Evolutionary conservation across 257 asterid species (phyloP), one percentile per base, ranked within the genome.

Genomic region (Salvia miltiorrhiza): DNA sequence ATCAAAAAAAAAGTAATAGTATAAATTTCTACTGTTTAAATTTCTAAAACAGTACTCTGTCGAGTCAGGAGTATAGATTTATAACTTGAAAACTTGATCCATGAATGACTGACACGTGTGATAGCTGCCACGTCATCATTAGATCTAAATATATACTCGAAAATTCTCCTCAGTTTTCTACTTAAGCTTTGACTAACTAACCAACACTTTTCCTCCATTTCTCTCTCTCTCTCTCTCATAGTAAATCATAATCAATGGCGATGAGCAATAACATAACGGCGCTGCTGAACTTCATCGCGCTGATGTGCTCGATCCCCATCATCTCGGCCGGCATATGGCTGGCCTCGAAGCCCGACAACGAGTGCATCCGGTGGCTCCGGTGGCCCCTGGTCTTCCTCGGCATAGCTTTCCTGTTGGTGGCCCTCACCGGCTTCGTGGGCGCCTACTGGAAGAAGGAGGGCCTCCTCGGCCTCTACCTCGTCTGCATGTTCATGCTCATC

Each of bases 331-430:
- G 96, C 7, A 87, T 84, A 26, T 93, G 97, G 97, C 83, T 93
- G 0, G 96, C 99, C 26, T 81, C 96, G 0, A 86, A 90, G 76
- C 86, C 92, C 3, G 97, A 87, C 86, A 93, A 87, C 96, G 96
- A 90, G 79, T 93, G 99, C 89, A 82, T 93, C 84, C 95, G 70
- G 69, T 90, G 96, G 96, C 86, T 93, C 83, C 96, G 99, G 0
- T 93, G 97, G 99, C 97, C 97, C 0, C 85, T 93, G 47, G 78
- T 90, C 61, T 83, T 84, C 87, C 39, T 88, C 70, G 99, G 99
- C 0, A 9, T 84, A 32, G 86, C 95, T 0, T 80, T 89, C 72
- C 86, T 93, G 43, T 43, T 83, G 9, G 91, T 93, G 30, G 65
- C 96, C 28, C 75, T 90, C 32, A 39, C 89, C 55, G 97, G 99